phyloP scores from a whole-genome alignment of 2,329 filamentous ascomycete genomes.

The Fusarium virguliforme region DNA sequence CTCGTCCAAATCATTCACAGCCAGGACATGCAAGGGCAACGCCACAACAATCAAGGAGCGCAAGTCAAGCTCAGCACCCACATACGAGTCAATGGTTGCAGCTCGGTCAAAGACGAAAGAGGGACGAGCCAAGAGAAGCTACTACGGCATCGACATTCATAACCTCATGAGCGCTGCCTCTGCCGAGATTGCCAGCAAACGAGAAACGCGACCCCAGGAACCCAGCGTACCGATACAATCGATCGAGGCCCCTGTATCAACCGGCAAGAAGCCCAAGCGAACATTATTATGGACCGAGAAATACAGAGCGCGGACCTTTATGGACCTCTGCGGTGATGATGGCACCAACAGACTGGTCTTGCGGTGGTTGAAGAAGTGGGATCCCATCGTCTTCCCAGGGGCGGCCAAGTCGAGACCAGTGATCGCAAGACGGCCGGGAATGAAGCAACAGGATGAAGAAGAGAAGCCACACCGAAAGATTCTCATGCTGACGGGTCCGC shows the following conservation, averaged over 20 bases:
- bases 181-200: constrained; percentile 67
- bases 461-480: constrained; percentile 90
- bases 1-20: constrained; percentile 57
- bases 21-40: constrained; percentile 72
- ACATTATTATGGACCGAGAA: constrained; percentile 95
- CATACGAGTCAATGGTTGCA: constrained; percentile 79
- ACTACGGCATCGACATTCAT: constrained; percentile 95
- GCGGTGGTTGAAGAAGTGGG: constrained; percentile 95
- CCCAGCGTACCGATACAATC: constrained; percentile 60
- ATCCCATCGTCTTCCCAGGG: constrained; percentile 90
- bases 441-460: constrained; percentile 68
- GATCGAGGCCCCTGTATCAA: constrained; percentile 56
- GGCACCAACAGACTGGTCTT: constrained; percentile 91
- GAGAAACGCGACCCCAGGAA: constrained; percentile 43
- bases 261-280: constrained; percentile 61
- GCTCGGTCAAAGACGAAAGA: constrained; percentile 77
- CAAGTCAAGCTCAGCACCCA: constrained; percentile 60
- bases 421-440: constrained; percentile 60
- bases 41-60: constrained; percentile 71
- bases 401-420: constrained; percentile 72
- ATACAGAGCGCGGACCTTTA: constrained; percentile 92
- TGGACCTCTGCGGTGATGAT: constrained; percentile 95
- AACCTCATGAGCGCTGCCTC: constrained; percentile 81
- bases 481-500: constrained; percentile 89
- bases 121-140: constrained; percentile 80